Evolutionary conservation across 73 alveolate genomes (phyloP), one percentile per base, ranked within the genome.

Genomic region (Symbiodinium pilosum): DNA sequence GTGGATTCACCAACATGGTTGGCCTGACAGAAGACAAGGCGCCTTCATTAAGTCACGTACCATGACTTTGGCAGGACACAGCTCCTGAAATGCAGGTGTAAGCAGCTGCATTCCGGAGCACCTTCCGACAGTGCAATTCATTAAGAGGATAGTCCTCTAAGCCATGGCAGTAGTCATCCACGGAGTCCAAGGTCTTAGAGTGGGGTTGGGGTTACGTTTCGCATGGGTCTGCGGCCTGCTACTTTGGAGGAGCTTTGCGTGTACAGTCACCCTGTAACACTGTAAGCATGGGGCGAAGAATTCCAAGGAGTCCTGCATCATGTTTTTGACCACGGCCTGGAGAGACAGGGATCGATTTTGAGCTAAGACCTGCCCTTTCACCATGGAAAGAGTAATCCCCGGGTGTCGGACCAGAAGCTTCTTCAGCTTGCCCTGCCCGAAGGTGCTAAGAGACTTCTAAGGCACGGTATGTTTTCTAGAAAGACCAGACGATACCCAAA

Each of bases 251-350:
- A 64, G 30, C 81, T 54, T n/a, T 54, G 73, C 73, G 73, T 24
- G 28, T n/a, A 54, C 73, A 9, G 34, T 9, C 20, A 30, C 73
- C 26, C 12, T 54, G 73, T 5, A 54, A n/a, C 20, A 24, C 73
- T 26, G 39, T 64, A 1, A 73, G 85, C 44, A n/a, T 43, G 34
- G 44, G 38, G 34, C 84, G 54, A 91, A 99, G 99, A 92, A 99
- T 99, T 44, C 99, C 99, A 95, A 98, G 99, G 99, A 99, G 86
- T 99, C 99, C 99, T 99, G 99, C 99, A 99, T 99, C 99, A 99
- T 99, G 89, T 99, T 99, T 99, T 99, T 99, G 75, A 99, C 99
- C 26, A 99, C 99, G 11, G 99, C 99, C 97, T 91, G 24, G 34
- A 38, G 39, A 38, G 5, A 28, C 12, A 16, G 39, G 20, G 39